Base-by-base conservation (phyloP, 2,329 filamentous ascomycete genomes). In the Colletotrichum sp. region DNA sequence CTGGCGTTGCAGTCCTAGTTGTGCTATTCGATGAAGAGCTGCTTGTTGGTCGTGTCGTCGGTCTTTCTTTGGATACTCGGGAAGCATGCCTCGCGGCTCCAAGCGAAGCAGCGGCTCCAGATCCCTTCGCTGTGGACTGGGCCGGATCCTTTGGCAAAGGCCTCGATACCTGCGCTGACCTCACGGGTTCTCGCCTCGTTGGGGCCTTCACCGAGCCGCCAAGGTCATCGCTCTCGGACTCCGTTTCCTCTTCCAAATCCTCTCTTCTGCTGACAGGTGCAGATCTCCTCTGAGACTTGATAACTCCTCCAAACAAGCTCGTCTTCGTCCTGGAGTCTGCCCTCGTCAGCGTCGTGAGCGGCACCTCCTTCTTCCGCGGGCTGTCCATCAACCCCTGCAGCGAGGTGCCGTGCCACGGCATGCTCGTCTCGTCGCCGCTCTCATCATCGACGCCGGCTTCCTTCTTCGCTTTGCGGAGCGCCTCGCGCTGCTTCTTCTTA, bases 361-460 rank as follows among this genome's bases (percentile, higher is more conserved):
- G 75, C 65, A 78, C 75, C 55, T 74, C 76, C 36, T 83, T 80
- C 75, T 83, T 83, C 67, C 81, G 80, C 28, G 84, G 86, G 16
- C 83, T 86, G 69, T 88, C 84, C 84, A 89, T 86, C 57, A 89
- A 80, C 3, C 87, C 86, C 70, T 84, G 80, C 32, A 89, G 78
- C 6, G 84, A 84, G 2, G 82, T 82, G 1, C 82, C 82, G 24
- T 79, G 79, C 79, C 80, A 83, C 1, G 81, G 78, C 65, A 75
- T 68, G n/a, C 74, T 76, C 8, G 71, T 76, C 13, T 82, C 80
- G 12, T 83, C 83, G 34, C 80, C 83, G 18, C 78, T 82, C 18
- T 83, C 82, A 18, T 83, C 78, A 21, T 79, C 79, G 59, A 77
- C 61, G 36, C 77, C 76, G 18, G 79, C 69, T 1, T 71, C 52